These are phyloP conservation scores for Verticillium isaacii DNA, from an alignment of 2,329 filamentous ascomycete genomes.

Conservation along the genomic window DNA sequence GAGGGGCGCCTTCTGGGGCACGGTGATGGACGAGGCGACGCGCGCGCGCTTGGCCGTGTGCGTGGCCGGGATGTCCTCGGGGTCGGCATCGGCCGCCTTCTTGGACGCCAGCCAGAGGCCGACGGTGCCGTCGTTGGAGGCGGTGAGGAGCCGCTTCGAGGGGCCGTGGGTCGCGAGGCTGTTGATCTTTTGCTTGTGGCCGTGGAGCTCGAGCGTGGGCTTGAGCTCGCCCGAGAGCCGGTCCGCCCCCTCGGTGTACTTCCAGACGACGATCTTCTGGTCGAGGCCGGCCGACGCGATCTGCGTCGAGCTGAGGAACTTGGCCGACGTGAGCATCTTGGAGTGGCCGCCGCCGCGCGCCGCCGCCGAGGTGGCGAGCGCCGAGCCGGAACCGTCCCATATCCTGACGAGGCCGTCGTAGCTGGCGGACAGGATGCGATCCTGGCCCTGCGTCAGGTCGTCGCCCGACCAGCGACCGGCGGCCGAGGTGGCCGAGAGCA, in stretches of 20 bases:
- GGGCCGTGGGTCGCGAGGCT: slow-evolving; percentile 68
- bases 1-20: slow-evolving; percentile 72
- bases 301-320: slow-evolving; percentile 73
- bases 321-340: slow-evolving; percentile 74
- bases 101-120: slow-evolving; percentile 88
- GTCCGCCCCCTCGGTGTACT: slow-evolving; percentile 66
- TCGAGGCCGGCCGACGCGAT: slow-evolving; percentile 82
- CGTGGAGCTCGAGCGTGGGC: slow-evolving; percentile 76
- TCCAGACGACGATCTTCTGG: slow-evolving; percentile 83
- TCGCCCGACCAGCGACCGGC: slow-evolving; percentile 53
- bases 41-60: slow-evolving; percentile 75
- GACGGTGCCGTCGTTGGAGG: slow-evolving; percentile 75
- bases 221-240: slow-evolving; percentile 59
- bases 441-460: slow-evolving; percentile 48
- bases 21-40: slow-evolving; percentile 39
- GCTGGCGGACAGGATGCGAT: slow-evolving; percentile 81
- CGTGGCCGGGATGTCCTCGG: slow-evolving; percentile 62
- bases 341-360: slow-evolving; percentile 67
- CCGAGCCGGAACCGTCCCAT: slow-evolving; percentile 84
- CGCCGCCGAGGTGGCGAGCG: slow-evolving; percentile 71
- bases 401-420: slow-evolving; percentile 87
- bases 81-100: slow-evolving; percentile 65
- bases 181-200: slow-evolving; percentile 72
- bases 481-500: slow-evolving; percentile 64
- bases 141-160: slow-evolving; percentile 76